phyloP scores from a whole-genome alignment of 1,139 yeast genomes.

The Nakaseomyces glabratus region DNA sequence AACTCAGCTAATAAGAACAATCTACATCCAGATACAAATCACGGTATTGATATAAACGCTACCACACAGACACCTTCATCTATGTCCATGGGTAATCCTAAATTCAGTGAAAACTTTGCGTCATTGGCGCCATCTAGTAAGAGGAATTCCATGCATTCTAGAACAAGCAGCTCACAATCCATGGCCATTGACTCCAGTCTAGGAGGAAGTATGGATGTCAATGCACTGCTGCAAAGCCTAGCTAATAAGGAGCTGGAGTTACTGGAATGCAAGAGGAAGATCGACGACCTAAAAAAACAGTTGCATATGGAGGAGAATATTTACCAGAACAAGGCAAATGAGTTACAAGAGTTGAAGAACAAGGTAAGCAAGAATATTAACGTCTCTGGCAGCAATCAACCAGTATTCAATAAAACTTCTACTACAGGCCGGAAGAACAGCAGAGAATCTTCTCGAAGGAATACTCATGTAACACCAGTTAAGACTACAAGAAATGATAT shows the following conservation, averaged over 20 bases:
- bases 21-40: too few species aligned
- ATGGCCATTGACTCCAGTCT: conserved; percentile 3
- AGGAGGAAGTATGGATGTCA: conserved; percentile 12
- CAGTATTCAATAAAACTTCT: conserved; percentile 2
- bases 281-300: conserved; percentile 27
- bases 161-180: conserved; percentile 9
- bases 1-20: too few species aligned
- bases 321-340: conserved; percentile 18
- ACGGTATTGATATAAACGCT: too few species aligned
- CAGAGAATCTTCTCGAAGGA: background rate
- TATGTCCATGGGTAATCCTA: conserved; percentile 1
- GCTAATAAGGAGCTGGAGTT: conserved; percentile 30
- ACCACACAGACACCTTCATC: too few species aligned
- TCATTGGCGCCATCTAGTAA: conserved; percentile 2
- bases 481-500: background rate
- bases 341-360: conserved; percentile 24
- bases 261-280: conserved; percentile 27
- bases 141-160: conserved; percentile 8
- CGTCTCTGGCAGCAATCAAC: background rate
- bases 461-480: background rate
- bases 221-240: conserved; percentile 18
- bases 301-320: conserved; percentile 21
- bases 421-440: background rate
- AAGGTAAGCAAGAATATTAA: conserved; percentile 18
- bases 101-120: conserved; percentile 6